Conservation (phyloP, 805 yeast species). For the Starmera amethionina region DNA sequence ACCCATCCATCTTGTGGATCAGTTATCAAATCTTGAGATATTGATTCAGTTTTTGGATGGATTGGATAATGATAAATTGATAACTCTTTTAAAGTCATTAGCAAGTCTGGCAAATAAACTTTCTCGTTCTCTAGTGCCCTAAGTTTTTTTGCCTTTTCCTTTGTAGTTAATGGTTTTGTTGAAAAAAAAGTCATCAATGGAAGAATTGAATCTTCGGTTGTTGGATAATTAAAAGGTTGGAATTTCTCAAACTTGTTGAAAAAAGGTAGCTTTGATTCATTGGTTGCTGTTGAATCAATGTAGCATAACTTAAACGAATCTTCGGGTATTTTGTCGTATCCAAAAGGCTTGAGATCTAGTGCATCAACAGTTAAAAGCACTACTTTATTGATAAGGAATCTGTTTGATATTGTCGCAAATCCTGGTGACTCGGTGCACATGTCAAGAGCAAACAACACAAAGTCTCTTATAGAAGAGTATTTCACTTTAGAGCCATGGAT, state of each 20-base stretch:
- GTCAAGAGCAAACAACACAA: too few relatives aligned
- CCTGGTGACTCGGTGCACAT: constrained; percentile 24
- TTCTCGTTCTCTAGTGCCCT: constrained; percentile 19
- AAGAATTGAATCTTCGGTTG: constrained; percentile 45
- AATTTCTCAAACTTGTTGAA: constrained; percentile 31
- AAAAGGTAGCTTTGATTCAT: constrained; percentile 16
- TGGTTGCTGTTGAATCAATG: constrained; percentile 2
- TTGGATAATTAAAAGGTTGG: constrained; percentile 55
- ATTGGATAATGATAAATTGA: constrained; percentile 47
- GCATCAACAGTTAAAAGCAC: constrained; percentile 62
- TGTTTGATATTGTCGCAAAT: constrained; percentile 42
- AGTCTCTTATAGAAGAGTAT: too few relatives aligned
- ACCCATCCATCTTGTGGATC: constrained; percentile 32
- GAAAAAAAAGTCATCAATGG: constrained; percentile 48
- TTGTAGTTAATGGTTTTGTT: constrained; percentile 44
- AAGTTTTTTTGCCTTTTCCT: constrained; percentile 36
- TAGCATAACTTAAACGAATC: constrained; percentile 2
- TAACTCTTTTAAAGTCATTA: constrained; percentile 41
- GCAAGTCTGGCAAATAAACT: constrained; percentile 42
- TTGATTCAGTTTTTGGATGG: constrained; percentile 31
- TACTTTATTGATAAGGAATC: constrained; percentile 38
- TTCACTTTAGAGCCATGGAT: background rate
- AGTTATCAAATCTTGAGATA: constrained; percentile 3
- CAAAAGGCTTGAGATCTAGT: constrained; percentile 36
- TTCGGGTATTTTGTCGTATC: constrained; percentile 13